phyloP scores from a whole-genome alignment of 1,284 basidiomycete species.

The Boletus sp. region DNA sequence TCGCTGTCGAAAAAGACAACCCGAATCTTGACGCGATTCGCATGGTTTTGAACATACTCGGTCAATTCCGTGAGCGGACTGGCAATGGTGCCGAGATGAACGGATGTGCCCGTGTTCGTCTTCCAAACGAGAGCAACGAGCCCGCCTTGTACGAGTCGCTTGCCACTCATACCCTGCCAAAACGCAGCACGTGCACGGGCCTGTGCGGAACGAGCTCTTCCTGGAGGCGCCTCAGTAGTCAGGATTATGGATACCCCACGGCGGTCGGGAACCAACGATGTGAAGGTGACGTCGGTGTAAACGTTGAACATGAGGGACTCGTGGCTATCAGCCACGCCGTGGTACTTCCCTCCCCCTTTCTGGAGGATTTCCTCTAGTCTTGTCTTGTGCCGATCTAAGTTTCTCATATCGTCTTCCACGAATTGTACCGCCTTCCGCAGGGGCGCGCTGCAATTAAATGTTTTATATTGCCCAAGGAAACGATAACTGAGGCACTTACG shows the following conservation, averaged over 20 bases:
- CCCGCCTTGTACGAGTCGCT: conserved; percentile 52
- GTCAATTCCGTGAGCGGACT: conserved; percentile 40
- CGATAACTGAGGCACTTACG: conserved; percentile 37
- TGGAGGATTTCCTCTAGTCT: conserved; percentile 36
- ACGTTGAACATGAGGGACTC: conserved; percentile 53
- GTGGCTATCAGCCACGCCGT: conserved; percentile 34
- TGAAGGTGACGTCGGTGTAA: conserved; percentile 48
- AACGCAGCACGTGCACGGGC: conserved; percentile 38
- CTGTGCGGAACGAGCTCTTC: conserved; percentile 42
- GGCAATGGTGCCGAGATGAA: conserved; percentile 49
- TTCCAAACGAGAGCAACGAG: conserved; percentile 54
- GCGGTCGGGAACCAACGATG: conserved; percentile 40
- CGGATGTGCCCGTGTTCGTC: conserved; percentile 25
- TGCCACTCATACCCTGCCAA: conserved; percentile 52
- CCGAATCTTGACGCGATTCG: conserved; percentile 36
- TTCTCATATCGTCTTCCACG: conserved; percentile 41
- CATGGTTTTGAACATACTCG: conserved; percentile 34
- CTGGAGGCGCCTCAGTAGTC: conserved; percentile 48
- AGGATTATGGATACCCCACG: conserved; percentile 48
- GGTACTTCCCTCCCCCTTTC: conserved; percentile 47
- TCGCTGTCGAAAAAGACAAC: conserved; percentile 52
- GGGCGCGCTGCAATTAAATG: conserved; percentile 39
- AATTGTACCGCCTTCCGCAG: conserved; percentile 47
- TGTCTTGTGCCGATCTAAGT: conserved; percentile 23
- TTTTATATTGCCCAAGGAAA: background rate